Base-by-base conservation (phyloP, 257 asterid genomes). In the Nicotiana knightiana region DNA sequence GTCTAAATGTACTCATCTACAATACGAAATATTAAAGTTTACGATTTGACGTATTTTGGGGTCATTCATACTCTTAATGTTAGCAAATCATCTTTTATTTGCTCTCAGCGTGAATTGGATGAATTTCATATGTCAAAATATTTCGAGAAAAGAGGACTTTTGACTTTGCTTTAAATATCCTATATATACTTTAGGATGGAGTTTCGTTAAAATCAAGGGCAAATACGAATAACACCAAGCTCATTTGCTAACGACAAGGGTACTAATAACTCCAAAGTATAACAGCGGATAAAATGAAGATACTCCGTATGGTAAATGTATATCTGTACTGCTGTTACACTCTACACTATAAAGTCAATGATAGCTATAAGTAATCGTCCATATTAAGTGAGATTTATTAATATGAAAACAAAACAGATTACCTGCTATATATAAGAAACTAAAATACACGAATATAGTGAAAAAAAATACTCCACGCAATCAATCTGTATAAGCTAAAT, bases 401-500 rank as follows among this genome's bases (percentile, higher is more conserved):
- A 24, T 33, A 5, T 7, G 3, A 17, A 66, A 35, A 17, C 3
- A 67, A 33, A 8, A 35, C 0, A 17, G 4, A 28, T 30, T 15
- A 65, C n/a, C 1, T 12, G 2, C 18, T 21, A 21, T 21, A 21
- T 61, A 21, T 13, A 21, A 32, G 6, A 33, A 15, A 12, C 16
- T 0, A 66, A 66, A 4, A 1, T 53, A 53, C 4, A 53, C 6
- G 0, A 15, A 3, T 33, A 16, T 21, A 21, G 24, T 21, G 15
- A 0, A 26, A 0, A 64, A 6, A 65, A 18, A 0, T 4, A 3
- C 0, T 67, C 18, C 37, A 18, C 17, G 9, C 0, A 18, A 1
- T 37, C 32, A 9, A 21, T 67, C 0, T 21, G 1, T 71, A 24
- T 24, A 21, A 71, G 53, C 28, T 46, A 46, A 71, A 46, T 18